These are phyloP conservation scores for Cornus suecica DNA, from an alignment of 148 eudicot genomes.

Conservation along the genomic window DNA sequence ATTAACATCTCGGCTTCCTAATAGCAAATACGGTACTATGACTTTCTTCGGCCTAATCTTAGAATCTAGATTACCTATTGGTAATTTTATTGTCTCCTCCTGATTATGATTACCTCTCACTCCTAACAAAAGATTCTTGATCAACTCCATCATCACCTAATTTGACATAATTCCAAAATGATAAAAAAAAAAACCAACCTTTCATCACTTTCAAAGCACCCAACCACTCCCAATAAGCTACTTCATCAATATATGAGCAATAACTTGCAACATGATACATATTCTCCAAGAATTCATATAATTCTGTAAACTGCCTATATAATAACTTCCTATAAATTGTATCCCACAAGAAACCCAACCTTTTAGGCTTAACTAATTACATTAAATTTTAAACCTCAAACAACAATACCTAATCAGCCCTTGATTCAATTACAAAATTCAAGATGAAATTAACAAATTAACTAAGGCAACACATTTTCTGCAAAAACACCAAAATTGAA, in stretches of 20 bases:
- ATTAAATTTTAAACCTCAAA: not conserved
- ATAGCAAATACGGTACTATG: not conserved
- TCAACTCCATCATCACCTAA: not conserved
- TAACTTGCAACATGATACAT: not conserved
- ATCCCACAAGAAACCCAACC: not conserved
- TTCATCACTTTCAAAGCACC: not conserved
- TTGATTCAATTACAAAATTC: not conserved
- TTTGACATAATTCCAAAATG: too few species aligned
- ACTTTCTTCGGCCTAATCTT: not conserved
- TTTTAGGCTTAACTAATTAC: not conserved
- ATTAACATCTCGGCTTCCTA: not conserved
- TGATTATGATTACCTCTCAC: not conserved
- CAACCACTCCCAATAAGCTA: not conserved
- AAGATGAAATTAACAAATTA: not conserved
- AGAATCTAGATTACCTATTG: not conserved
- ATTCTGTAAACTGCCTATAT: not conserved
- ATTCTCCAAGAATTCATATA: conserved; percentile 2
- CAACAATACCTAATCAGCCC: not conserved
- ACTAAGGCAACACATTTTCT: not conserved
- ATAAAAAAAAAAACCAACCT: too few species aligned
- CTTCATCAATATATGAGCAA: not conserved
- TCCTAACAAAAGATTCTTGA: not conserved
- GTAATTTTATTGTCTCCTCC: not conserved
- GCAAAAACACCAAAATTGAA: not conserved
- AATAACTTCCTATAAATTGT: not conserved